phyloP scores from a whole-genome alignment of 2,329 filamentous ascomycete species.

The Colletotrichum sp. region DNA sequence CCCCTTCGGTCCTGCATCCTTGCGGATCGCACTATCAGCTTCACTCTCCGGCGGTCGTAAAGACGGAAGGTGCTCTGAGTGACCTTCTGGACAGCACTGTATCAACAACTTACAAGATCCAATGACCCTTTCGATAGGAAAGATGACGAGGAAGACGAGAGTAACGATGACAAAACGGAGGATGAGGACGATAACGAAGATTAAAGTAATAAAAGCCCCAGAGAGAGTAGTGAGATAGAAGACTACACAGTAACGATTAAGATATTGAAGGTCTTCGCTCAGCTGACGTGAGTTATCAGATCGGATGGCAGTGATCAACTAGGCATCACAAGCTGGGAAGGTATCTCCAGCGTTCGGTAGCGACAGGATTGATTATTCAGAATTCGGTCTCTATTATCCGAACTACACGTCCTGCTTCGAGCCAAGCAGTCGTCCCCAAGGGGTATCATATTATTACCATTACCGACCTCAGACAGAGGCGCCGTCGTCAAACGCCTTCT shows the following conservation, averaged over 20 bases:
- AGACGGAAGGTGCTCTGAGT: not conserved
- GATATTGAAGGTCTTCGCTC: not conserved
- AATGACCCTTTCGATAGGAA: not conserved
- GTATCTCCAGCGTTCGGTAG: not conserved
- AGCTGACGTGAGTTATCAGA: not conserved
- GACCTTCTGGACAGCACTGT: not conserved
- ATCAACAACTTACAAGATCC: not conserved
- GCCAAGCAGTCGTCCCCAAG: not conserved
- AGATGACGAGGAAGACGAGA: not conserved
- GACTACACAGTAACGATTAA: accelerated
- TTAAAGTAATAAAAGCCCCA: not conserved
- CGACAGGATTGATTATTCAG: not conserved
- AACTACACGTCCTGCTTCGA: not conserved
- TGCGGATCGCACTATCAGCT: not conserved
- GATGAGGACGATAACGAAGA: not conserved
- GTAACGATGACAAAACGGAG: not conserved
- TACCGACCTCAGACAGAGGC: not conserved
- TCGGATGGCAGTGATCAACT: not conserved
- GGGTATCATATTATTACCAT: not conserved
- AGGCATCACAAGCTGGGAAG: not conserved
- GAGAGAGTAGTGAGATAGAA: not conserved
- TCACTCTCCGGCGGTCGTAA: not conserved
- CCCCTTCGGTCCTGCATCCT: not conserved
- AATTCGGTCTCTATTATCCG: not conserved
- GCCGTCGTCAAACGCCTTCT: not conserved